Percentiles rank a stretch among this genome's conserved stretches.
Evolutionary conservation across 140 eudicot species (phyloP).

Genomic region (Oenanthe javanica): DNA sequence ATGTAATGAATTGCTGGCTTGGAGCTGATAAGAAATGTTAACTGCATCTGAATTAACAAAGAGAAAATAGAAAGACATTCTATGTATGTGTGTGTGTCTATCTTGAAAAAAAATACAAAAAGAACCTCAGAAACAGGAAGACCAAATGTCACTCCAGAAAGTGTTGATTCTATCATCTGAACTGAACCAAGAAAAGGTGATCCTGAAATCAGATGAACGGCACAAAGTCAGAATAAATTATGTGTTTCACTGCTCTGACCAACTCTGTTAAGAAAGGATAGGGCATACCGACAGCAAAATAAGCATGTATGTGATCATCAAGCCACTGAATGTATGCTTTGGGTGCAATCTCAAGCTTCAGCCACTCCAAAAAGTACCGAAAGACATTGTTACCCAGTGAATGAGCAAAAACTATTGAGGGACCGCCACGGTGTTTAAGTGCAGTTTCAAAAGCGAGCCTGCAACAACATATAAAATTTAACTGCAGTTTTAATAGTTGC

Average conservation of each 20-base stretch:
- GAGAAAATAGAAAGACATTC: neutral
- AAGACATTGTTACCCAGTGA: conserved; percentile 94
- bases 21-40: neutral
- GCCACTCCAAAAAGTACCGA: conserved; percentile 95
- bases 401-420: conserved; percentile 92
- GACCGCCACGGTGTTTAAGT: conserved; percentile 93
- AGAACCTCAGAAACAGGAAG: conserved; percentile 94
- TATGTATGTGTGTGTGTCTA: neutral
- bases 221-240: conserved; percentile 11
- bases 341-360: conserved; percentile 92
- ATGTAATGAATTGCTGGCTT: neutral
- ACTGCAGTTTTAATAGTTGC: conserved; percentile 76
- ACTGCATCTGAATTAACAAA: neutral
- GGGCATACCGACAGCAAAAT: conserved; percentile 88
- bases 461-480: conserved; percentile 33
- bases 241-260: conserved; percentile 6
- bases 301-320: conserved; percentile 94
- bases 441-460: conserved; percentile 92
- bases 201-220: conserved; percentile 43
- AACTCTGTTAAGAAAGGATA: neutral
- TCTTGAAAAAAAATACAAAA: neutral
- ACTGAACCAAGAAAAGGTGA: conserved; percentile 87
- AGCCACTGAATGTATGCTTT: conserved; percentile 70
- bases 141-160: conserved; percentile 84
- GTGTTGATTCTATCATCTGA: conserved; percentile 73